These are phyloP conservation scores for Exophiala oligosperma DNA, from an alignment of 2,329 filamentous ascomycete genomes.

Conservation along the genomic window DNA sequence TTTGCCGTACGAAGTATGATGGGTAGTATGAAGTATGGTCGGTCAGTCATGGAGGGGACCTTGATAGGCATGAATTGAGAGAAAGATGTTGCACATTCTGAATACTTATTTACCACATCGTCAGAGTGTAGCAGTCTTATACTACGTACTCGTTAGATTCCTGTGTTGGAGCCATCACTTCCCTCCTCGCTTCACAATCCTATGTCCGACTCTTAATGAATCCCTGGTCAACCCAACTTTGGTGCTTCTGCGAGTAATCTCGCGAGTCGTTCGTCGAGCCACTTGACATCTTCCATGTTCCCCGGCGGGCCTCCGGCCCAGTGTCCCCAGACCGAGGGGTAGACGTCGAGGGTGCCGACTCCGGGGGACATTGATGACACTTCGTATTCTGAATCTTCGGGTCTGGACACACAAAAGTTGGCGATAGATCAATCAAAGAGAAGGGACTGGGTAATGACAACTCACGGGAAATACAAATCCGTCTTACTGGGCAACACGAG, in stretches of 20 bases:
- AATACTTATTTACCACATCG: too few species aligned
- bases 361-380: constrained; percentile 62
- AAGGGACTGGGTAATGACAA: neutral
- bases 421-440: too few species aligned
- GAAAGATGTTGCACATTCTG: too few species aligned
- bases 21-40: too few species aligned
- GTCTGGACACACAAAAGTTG: constrained; percentile 42
- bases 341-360: constrained; percentile 54
- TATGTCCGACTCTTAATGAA: neutral
- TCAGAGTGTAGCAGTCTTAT: too few species aligned
- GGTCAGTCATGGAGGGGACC: too few species aligned
- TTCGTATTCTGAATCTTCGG: constrained; percentile 76
- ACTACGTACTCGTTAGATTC: too few species aligned
- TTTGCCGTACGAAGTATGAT: too few species aligned
- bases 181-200: too few species aligned
- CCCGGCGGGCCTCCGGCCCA: constrained; percentile 70
- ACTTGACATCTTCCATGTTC: constrained; percentile 69
- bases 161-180: too few species aligned
- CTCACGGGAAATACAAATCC: constrained; percentile 76
- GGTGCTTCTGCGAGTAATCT: constrained; percentile 48
- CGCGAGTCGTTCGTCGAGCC: constrained; percentile 65
- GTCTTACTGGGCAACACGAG: constrained; percentile 71
- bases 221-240: neutral
- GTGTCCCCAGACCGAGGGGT: constrained; percentile 66
- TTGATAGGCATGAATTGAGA: too few species aligned